Percentiles rank a stretch among this genome's conserved stretches.
Conservation (phyloP, 2,329 filamentous ascomycete species). For the Trichophyton benhamiae region DNA sequence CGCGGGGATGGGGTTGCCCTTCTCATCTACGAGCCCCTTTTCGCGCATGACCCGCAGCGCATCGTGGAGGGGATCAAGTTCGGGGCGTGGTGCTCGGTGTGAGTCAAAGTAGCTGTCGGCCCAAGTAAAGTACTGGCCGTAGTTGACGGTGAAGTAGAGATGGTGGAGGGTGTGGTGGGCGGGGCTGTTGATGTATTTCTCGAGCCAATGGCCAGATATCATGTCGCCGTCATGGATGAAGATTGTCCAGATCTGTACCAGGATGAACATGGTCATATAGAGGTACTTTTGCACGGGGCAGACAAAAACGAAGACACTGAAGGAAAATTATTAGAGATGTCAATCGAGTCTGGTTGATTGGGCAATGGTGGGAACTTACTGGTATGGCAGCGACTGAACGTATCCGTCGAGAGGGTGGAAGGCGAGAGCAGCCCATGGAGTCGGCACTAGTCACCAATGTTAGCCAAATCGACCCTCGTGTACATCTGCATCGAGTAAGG, state of each 20-base stretch:
- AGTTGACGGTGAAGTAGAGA: conserved; percentile 67
- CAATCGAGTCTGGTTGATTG: neutral
- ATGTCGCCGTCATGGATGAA: conserved; percentile 83
- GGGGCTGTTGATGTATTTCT: conserved; percentile 54
- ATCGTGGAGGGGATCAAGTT: conserved; percentile 7
- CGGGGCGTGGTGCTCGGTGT: conserved; percentile 1
- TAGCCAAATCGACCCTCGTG: neutral
- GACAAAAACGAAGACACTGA: conserved; percentile 59
- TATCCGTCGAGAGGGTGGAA: conserved; percentile 79
- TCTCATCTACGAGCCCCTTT: conserved; percentile 7
- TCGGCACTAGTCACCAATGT: conserved; percentile 54
- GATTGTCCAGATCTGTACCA: conserved; percentile 82
- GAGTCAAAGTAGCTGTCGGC: conserved; percentile 6
- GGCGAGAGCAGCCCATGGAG: conserved; percentile 67
- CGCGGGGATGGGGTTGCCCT: neutral
- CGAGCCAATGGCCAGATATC: conserved; percentile 61
- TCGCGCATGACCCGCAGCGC: conserved; percentile 7
- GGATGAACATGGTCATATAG: conserved; percentile 64
- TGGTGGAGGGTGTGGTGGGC: conserved; percentile 78
- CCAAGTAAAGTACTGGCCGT: conserved; percentile 66
- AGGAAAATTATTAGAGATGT: neutral
- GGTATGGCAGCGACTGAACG: conserved; percentile 67
- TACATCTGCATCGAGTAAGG: neutral
- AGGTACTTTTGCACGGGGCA: conserved; percentile 74
- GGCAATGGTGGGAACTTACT: conserved; percentile 23